Conservation (phyloP, 208 protist species). For the Porcisia hertigi region DNA sequence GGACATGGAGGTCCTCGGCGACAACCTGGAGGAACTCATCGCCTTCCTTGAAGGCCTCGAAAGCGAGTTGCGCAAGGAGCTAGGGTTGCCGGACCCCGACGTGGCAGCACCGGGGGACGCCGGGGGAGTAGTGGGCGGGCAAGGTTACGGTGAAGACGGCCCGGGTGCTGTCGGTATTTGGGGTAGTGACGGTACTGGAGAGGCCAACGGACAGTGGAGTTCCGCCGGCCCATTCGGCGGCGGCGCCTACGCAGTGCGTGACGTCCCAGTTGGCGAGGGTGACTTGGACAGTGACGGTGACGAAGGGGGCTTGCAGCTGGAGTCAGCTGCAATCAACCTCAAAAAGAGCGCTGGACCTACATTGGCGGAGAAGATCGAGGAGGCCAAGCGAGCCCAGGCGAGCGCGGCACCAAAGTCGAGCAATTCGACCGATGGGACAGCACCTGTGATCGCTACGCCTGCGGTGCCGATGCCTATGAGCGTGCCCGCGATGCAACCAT, state of each 20-base stretch:
- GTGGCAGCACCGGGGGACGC: slow-evolving; percentile 40
- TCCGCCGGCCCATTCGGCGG: not conserved
- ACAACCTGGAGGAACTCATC: slow-evolving; percentile 84
- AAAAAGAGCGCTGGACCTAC: slow-evolving; percentile 37
- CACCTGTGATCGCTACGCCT: not conserved
- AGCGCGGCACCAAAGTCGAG: not conserved
- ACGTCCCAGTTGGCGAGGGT: slow-evolving; percentile 30
- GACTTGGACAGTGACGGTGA: slow-evolving; percentile 37
- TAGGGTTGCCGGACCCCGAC: slow-evolving; percentile 36
- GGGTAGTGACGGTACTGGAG: not conserved
- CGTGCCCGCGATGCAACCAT: not conserved
- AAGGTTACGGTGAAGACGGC: slow-evolving; percentile 13
- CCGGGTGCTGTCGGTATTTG: slow-evolving; percentile 11
- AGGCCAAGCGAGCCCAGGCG: slow-evolving; percentile 19
- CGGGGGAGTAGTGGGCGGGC: slow-evolving; percentile 5
- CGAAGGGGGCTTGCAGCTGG: slow-evolving; percentile 68
- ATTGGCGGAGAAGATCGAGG: slow-evolving; percentile 31
- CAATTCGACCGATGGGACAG: not conserved
- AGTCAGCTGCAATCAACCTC: slow-evolving; percentile 58
- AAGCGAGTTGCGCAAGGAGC: slow-evolving; percentile 58
- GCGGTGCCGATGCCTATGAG: not conserved
- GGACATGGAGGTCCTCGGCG: slow-evolving; percentile 81
- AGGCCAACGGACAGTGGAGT: not conserved
- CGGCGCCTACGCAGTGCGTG: slow-evolving; percentile 17
- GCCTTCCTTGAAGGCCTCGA: slow-evolving; percentile 71